Evolutionary conservation across 352 stramenopile genomes (phyloP), one percentile per base, ranked within the genome.

Genomic region (Thalassiosira exigua): DNA sequence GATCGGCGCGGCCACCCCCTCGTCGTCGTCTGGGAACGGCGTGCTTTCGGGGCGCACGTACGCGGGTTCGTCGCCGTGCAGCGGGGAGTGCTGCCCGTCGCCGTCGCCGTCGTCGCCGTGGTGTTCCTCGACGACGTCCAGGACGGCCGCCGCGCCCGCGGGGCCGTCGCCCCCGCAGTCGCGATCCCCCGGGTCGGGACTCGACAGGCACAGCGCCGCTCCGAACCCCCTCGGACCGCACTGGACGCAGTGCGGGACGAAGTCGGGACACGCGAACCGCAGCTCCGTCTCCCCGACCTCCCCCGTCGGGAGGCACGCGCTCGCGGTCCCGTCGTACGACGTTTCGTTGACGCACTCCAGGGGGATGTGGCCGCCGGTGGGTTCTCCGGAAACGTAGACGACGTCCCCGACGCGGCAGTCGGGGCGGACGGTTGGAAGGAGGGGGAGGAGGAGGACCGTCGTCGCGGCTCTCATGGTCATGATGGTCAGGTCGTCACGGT

Each of bases 191-290:
- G 14, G 7, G 36, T 44, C 36, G 36, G 36, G 36, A 14, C 7
- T 14, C 57, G 57, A 67, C 32, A 67, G 26, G 57, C 57, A 67
- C 30, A 57, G 29, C 57, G 57, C 57, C 32, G 32, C 57, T 21
- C 57, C 57, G 3, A 11, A 21, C 17, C 32, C 57, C 5, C 57
- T 9, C 46, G 57, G 57, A 67, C 57, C 57, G 29, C 57, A 67
- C 57, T 67, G 56, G 36, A 69, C 60, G 51, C 60, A 56, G 51
- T 59, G 9, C 11, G 60, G 42, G 24, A 33, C 41, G 32, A 22
- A 48, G 21, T 69, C 46, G 46, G 22, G 22, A 19, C 46, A 56
- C 17, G 5, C 4, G n/a, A 56, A 56, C n/a, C 22, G 4, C 19
- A 30, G 11, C 21, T 67, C 32, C 2, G 33, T 52, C 12, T 56